Conservation (phyloP, 1,139 yeast species). For the Candida sanyaensis region DNA sequence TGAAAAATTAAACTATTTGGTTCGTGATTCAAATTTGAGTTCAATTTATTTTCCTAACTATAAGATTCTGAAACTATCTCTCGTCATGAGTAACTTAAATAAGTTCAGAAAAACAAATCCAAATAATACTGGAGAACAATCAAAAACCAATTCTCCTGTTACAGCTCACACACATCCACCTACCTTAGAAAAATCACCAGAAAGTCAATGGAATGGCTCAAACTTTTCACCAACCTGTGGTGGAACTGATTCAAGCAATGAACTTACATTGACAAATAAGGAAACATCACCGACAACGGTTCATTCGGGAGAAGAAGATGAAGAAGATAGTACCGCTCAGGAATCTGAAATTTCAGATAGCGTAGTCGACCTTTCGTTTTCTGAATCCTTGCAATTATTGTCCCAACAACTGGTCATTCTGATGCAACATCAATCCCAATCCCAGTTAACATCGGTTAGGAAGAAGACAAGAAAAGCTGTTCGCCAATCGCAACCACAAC, state of each 20-base stretch:
- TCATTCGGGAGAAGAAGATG: not conserved
- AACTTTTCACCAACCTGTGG: not conserved
- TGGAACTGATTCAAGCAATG: not conserved
- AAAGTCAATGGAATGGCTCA: not conserved
- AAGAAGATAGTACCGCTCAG: not conserved
- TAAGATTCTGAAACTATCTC: constrained; percentile 6
- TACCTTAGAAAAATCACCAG: not conserved
- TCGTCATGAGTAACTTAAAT: constrained; percentile 8
- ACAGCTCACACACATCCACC: no score
- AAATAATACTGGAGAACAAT: not conserved
- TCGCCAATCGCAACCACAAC: not conserved
- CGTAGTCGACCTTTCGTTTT: constrained; percentile 16
- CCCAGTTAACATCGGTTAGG: not conserved
- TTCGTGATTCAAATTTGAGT: constrained; percentile 9
- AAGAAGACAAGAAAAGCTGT: not conserved
- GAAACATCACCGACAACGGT: not conserved
- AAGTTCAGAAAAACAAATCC: constrained; percentile 7
- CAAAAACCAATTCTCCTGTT: not conserved
- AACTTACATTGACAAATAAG: not conserved
- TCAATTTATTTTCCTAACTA: constrained; percentile 19
- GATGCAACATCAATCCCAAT: constrained; percentile 5
- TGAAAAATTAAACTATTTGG: constrained; percentile 5
- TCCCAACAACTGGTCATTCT: constrained; percentile 13
- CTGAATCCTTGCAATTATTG: constrained; percentile 19
- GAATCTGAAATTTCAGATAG: not conserved